Conservation (phyloP, 2,329 filamentous ascomycete species). For the Mycosphaerella arachidis region DNA sequence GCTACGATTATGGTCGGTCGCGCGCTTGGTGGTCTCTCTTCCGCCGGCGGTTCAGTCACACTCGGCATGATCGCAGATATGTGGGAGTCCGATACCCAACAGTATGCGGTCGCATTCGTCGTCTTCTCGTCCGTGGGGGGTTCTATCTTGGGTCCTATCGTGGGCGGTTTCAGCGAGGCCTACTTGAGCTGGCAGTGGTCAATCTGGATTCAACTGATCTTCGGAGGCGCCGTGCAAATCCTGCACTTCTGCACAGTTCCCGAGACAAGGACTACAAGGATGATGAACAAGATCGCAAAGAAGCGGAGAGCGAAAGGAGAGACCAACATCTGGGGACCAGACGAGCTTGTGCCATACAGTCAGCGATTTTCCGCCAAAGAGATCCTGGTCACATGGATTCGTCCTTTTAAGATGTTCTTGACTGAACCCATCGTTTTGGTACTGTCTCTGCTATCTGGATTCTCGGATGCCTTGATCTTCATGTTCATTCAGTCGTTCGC, state of each 20-base stretch:
- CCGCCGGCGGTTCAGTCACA: slow-evolving; percentile 62
- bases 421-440: slow-evolving; percentile 71
- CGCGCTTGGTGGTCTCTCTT: slow-evolving; percentile 54
- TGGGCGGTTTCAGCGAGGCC: slow-evolving; percentile 34
- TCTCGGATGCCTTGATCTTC: slow-evolving; percentile 73
- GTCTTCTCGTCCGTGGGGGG: slow-evolving; percentile 42
- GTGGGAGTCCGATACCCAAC: slow-evolving; percentile 56
- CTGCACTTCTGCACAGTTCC: slow-evolving; percentile 61
- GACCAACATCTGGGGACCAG: slow-evolving; percentile 66
- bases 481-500: slow-evolving; percentile 73
- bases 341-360: slow-evolving; percentile 56
- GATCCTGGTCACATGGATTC: slow-evolving; percentile 53
- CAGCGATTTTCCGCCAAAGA: slow-evolving; percentile 43
- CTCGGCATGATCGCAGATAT: slow-evolving; percentile 64
- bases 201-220: slow-evolving; percentile 85
- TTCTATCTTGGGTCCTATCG: slow-evolving; percentile 35
- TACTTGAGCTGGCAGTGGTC: slow-evolving; percentile 67
- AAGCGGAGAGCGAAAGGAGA: slow-evolving; percentile 58
- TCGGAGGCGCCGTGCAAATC: slow-evolving; percentile 66
- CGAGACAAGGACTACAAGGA: slow-evolving; percentile 72
- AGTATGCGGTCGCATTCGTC: slow-evolving; percentile 59
- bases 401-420: slow-evolving; percentile 72
- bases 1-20: slow-evolving; percentile 46
- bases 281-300: slow-evolving; percentile 77
- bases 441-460: slow-evolving; percentile 67